Base-by-base conservation (phyloP, 2,329 filamentous ascomycete genomes). In the Zymoseptoria tritici region DNA sequence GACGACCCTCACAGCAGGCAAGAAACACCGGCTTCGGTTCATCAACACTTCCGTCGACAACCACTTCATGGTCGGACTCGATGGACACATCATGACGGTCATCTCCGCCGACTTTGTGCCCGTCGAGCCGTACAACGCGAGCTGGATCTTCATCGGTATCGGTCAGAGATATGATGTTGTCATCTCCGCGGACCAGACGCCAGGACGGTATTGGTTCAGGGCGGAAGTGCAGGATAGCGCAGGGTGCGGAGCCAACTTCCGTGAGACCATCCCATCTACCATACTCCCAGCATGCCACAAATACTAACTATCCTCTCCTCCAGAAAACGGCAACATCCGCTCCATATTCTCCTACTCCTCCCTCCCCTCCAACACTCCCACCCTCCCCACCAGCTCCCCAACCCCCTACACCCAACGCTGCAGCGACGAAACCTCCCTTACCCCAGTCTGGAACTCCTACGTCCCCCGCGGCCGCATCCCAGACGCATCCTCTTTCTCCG, bases 41-140 rank as follows among this genome's bases (percentile, higher is more conserved):
- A 73, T 81, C 67, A 82, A 81, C 67, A 73, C 73, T 13, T 76
- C 74, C 16, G 71, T 78, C 9, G 77, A 78, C 60, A 75, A 73
- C 36, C 75, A 75, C 60, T 78, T 80, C 64, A 70, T 68, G 61
- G 76, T 74, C 70, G 72, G 54, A 62, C 70, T 70, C 65, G 73
- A 75, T 62, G 58, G 62, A 54, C 73, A 74, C 62, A 60, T 55
- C 20, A 68, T 76, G 63, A 68, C 69, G 13, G 71, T 76, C 55
- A 72, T 75, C 13, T 59, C 71, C 7, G 66, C 72, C 22, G 74
- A 76, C 60, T 75, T 74, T 58, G 71, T 76, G 13, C 74, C 74
- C 0, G 67, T 73, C 54, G 66, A 64, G 26, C 72, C 72, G 2
- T 70, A 67, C 59, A 69, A 66, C 49, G 65, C 67, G 13, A 62